Base-by-base conservation (phyloP, 1,284 basidiomycete genomes). In the Ganoderma boninense region DNA sequence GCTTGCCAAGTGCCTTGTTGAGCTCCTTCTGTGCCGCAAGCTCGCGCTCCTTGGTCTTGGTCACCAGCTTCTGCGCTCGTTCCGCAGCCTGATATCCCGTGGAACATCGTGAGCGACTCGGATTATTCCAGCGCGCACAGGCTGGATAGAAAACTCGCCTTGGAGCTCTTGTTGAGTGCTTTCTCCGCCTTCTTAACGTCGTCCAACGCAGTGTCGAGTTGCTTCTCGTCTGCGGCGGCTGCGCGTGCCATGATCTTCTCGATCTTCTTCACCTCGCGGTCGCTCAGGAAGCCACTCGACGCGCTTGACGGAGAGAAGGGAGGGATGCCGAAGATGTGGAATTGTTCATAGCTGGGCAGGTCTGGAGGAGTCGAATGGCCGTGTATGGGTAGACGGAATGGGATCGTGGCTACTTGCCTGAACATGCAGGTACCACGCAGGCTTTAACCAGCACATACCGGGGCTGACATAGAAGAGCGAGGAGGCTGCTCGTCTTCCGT, bases 131-230 rank as follows among this genome's bases (percentile, higher is more conserved):
- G 8, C 8, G 11, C 8, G 8, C 38, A 40, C 38, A 40, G 38
- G 1, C 7, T 40, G 38, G 11, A 40, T 40, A 7, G 20, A 18
- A 20, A 14, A 46, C 71, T 52, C 26, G 71, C 74, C 69, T 75
- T 75, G 38, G 68, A 52, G 44, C 70, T 63, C 70, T 75, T 73
- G 44, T 49, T 56, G 32, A 73, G 69, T 20, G 71, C 71, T 61
- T 73, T 73, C 69, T 73, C 72, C 62, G 74, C 74, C 49, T 64
- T 65, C 61, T 68, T 59, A 44, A 75, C 69, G 49, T 72, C 71
- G 59, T 75, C 62, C 18, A 71, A 43, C 26, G 72, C 72, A 62
- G 69, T 66, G 44, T 72, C 63, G 54, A 75, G 61, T 38, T 54
- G 57, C 69, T 69, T 63, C 69, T 73, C 65, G n/a, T 73, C 72